These are phyloP conservation scores for Xylaria acuta DNA, from an alignment of 495 filamentous ascomycete species.

Conservation along the genomic window DNA sequence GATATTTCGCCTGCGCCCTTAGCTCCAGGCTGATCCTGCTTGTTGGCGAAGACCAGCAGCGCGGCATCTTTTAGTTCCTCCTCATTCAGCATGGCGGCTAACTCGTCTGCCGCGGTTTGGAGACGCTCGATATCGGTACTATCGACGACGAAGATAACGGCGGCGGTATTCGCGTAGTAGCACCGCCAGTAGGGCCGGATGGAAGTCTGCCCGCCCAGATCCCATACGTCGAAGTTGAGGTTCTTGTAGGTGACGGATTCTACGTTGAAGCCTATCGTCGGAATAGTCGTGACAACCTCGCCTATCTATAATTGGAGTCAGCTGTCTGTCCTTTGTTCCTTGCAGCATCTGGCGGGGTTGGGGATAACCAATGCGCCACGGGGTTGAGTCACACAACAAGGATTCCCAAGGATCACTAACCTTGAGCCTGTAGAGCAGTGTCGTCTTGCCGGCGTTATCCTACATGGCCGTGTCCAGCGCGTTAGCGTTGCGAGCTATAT, in stretches of 20 bases:
- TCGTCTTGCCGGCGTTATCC: constrained; percentile 99
- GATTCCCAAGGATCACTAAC: constrained; percentile 51
- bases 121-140: constrained; percentile 95
- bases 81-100: constrained; percentile 94
- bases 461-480: constrained; percentile 45
- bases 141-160: constrained; percentile 98
- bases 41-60: constrained; percentile 95
- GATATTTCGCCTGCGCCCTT: constrained; percentile 97
- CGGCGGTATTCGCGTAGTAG: constrained; percentile 99
- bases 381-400: neutral
- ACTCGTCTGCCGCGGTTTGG: constrained; percentile 88
- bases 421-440: constrained; percentile 93
- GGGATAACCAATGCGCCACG: neutral
- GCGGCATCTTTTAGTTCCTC: constrained; percentile 94
- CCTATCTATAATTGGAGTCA: constrained; percentile 70
- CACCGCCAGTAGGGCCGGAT: constrained; percentile 99
- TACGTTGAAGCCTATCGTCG: constrained; percentile 98
- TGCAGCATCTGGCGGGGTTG: neutral
- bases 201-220: constrained; percentile 94
- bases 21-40: constrained; percentile 97
- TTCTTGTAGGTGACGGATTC: constrained; percentile 98
- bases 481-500: neutral
- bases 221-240: constrained; percentile 98
- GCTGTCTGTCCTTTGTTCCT: neutral
- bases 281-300: constrained; percentile 98